Evolutionary conservation across 495 filamentous ascomycete species (phyloP).

Genomic region (Geopyxis carbonaria): DNA sequence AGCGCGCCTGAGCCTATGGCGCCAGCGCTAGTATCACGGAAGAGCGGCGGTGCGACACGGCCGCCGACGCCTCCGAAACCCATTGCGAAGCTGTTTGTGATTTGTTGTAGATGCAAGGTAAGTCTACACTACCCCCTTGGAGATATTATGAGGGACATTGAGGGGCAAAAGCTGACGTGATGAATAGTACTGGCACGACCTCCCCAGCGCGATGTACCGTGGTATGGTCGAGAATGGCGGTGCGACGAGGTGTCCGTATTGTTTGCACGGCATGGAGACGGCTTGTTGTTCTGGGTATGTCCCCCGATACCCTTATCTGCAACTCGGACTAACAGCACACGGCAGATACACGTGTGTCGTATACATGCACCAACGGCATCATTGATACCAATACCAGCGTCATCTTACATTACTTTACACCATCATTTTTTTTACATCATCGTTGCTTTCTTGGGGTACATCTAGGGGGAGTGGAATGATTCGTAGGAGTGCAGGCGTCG

Average conservation of each 20-base stretch:
- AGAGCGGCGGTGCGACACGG: slow-evolving; percentile 4
- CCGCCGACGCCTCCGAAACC: slow-evolving; percentile 29
- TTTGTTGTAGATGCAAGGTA: slow-evolving; percentile 57
- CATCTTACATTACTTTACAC: too few relatives aligned
- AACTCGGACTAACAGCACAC: not conserved
- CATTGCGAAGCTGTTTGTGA: slow-evolving; percentile 58
- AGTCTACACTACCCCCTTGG: not conserved
- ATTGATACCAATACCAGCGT: too few relatives aligned
- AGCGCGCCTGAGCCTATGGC: not conserved
- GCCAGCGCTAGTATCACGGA: not conserved
- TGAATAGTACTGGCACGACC: slow-evolving; percentile 51
- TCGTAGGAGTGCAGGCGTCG: too few relatives aligned
- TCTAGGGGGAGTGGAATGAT: too few relatives aligned
- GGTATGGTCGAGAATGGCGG: slow-evolving; percentile 46
- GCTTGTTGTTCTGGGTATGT: slow-evolving; percentile 56
- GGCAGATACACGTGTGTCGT: slow-evolving; percentile 22
- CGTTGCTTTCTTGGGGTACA: too few relatives aligned
- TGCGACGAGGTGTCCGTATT: slow-evolving; percentile 58
- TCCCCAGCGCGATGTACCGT: slow-evolving; percentile 58
- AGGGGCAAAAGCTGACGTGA: not conserved
- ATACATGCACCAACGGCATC: slow-evolving; percentile 25
- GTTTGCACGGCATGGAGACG: slow-evolving; percentile 54
- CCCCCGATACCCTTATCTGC: not conserved
- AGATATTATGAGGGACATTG: not conserved
- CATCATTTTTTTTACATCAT: too few relatives aligned